A percentile compares a stretch with the other conserved stretches of the same genome.
phyloP scores from a whole-genome alignment of 805 yeast species.

The Pichia rugopelliculosa region DNA sequence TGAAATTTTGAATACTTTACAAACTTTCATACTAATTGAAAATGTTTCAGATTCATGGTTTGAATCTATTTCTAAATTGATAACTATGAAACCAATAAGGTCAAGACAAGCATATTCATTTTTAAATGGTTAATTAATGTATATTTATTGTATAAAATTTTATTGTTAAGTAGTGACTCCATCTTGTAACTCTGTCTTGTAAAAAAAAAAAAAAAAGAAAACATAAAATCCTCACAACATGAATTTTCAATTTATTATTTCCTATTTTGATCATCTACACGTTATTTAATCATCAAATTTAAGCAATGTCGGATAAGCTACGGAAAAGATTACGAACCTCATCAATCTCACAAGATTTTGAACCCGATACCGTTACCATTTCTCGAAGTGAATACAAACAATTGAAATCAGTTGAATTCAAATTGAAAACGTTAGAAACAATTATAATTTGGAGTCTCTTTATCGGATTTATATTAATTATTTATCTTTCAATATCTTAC shows the following conservation, averaged over 20 bases:
- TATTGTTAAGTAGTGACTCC: too few species aligned
- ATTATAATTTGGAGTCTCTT: neutral
- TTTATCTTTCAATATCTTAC: neutral
- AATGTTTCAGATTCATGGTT: neutral
- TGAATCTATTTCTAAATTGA: neutral
- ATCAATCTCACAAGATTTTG: neutral
- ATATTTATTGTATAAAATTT: neutral
- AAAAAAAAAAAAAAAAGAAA: too few species aligned
- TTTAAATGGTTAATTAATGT: neutral
- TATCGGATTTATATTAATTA: neutral
- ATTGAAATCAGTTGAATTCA: neutral
- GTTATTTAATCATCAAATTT: neutral
- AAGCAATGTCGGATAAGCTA: neutral
- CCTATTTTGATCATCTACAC: neutral
- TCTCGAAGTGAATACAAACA: neutral
- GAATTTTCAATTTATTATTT: neutral
- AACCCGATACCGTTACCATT: neutral
- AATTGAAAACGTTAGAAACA: neutral
- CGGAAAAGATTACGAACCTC: neutral
- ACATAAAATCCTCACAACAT: neutral
- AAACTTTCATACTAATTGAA: neutral
- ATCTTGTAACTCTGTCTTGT: too few species aligned
- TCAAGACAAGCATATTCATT: conserved; percentile 1
- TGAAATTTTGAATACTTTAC: neutral
- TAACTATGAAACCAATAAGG: conserved; percentile 1